phyloP scores from a whole-genome alignment of 2,329 filamentous ascomycete species.

The Penicillium rolfsii region DNA sequence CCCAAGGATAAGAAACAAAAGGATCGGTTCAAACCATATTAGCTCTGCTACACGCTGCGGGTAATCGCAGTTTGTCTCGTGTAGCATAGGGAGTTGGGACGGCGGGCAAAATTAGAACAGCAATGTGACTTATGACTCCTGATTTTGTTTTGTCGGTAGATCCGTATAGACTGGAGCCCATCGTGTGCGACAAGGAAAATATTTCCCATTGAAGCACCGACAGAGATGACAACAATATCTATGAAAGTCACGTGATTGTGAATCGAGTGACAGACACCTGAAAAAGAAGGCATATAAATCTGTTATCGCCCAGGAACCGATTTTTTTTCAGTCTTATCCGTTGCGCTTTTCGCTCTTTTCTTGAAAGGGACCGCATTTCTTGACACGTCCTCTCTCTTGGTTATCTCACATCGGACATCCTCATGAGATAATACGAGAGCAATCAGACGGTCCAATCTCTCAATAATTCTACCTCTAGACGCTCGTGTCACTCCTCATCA shows the following conservation, averaged over 20 bases:
- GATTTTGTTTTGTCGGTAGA: background rate
- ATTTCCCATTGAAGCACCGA: too few species aligned
- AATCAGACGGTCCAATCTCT: background rate
- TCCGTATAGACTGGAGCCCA: background rate
- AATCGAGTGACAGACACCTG: background rate
- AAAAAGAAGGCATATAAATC: background rate
- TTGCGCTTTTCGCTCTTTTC: slow-evolving; percentile 4
- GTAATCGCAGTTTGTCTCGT: slow-evolving; percentile 17
- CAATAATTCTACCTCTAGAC: background rate
- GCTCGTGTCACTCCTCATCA: background rate
- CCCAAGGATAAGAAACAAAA: slow-evolving; percentile 43
- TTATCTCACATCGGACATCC: background rate
- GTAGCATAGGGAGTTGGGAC: slow-evolving; percentile 21
- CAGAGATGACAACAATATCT: background rate
- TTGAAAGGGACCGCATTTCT: slow-evolving; percentile 1
- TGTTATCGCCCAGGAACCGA: slow-evolving; percentile 16
- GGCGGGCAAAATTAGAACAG: slow-evolving; percentile 20
- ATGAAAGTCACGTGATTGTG: background rate
- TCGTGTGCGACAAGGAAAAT: too few species aligned
- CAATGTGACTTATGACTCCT: background rate
- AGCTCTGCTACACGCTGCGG: slow-evolving; percentile 12
- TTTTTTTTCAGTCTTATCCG: slow-evolving; percentile 17
- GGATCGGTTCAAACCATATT: slow-evolving; percentile 47
- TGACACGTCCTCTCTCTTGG: background rate
- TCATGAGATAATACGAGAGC: background rate